Evolutionary conservation across 441 rosid species (phyloP).

Genomic region (Heliophila coronopifolia): DNA sequence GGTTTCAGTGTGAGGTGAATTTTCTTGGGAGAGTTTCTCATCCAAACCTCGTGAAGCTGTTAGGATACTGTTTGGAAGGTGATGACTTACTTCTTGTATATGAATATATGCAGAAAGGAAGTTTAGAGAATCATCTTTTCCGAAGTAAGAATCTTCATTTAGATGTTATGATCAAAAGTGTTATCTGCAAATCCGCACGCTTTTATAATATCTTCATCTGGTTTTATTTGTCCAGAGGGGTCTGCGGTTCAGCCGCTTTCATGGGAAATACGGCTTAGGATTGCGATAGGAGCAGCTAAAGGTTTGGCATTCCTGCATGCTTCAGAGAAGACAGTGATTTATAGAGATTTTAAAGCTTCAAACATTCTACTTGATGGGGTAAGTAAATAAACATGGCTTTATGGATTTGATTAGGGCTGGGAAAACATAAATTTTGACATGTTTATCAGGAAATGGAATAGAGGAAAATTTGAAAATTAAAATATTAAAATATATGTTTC

Average conservation of each 20-base stretch:
- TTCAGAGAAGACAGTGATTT: conserved; percentile 75
- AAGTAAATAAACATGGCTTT: conserved; percentile 2
- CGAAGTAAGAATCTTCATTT: conserved; percentile 50
- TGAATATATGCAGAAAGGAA: conserved; percentile 88
- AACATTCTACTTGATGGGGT: conserved; percentile 88
- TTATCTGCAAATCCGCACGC: neutral
- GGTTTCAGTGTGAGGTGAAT: conserved; percentile 69
- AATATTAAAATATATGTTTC: too few species aligned
- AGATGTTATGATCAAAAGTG: neutral
- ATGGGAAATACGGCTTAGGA: conserved; percentile 63
- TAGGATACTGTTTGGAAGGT: conserved; percentile 82
- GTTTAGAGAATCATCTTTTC: conserved; percentile 86
- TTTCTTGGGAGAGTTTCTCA: conserved; percentile 80
- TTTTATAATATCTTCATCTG: neutral
- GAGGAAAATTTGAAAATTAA: too few species aligned
- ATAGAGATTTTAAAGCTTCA: conserved; percentile 85
- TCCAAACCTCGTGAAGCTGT: conserved; percentile 71
- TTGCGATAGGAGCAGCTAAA: conserved; percentile 77
- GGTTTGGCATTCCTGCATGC: conserved; percentile 72
- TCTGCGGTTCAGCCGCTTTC: conserved; percentile 72
- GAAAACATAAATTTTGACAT: too few species aligned
- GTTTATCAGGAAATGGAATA: too few species aligned
- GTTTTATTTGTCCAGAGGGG: conserved; percentile 43
- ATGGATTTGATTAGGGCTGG: conserved; percentile 9
- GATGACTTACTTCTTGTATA: conserved; percentile 69